Percentiles rank a stretch among this genome's conserved stretches.
Evolutionary conservation across 2,329 filamentous ascomycete species (phyloP).

Genomic region (Alternaria gansuensis): DNA sequence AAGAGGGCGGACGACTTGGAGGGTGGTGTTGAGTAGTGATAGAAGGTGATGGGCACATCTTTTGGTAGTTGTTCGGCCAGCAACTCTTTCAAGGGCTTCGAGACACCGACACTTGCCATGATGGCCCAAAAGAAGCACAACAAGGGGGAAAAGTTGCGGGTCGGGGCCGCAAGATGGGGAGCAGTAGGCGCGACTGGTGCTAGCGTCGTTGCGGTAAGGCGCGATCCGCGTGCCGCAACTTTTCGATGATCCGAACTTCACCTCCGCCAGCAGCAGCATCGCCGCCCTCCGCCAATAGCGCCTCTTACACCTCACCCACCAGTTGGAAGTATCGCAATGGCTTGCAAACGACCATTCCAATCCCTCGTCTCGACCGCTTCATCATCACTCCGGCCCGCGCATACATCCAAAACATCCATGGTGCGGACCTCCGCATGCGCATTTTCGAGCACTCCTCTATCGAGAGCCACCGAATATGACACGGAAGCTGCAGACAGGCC

Average conservation of each 20-base stretch:
- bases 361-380: constrained; percentile 40
- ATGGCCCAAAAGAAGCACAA: constrained; percentile 19
- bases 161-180: constrained; percentile 25
- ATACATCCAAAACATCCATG: constrained; percentile 35
- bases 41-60: constrained; percentile 70
- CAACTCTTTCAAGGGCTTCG: constrained; percentile 51
- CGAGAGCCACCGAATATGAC: constrained; percentile 41
- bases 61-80: constrained; percentile 64
- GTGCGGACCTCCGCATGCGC: constrained; percentile 51
- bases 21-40: constrained; percentile 89
- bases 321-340: constrained; percentile 52
- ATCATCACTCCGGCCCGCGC: constrained; percentile 39
- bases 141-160: constrained; percentile 21
- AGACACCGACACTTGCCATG: constrained; percentile 39
- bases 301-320: constrained; percentile 27
- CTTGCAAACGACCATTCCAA: constrained; percentile 58
- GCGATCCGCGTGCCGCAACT: constrained; percentile 36
- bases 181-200: constrained; percentile 25
- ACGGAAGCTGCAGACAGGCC: constrained; percentile 50
- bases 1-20: constrained; percentile 78
- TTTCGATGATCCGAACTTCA: constrained; percentile 43
- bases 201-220: constrained; percentile 31
- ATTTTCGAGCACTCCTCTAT: constrained; percentile 43
- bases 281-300: constrained; percentile 20
- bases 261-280: constrained; percentile 19